Conservation (phyloP, 768 basidiomycete genomes). For the Lenzites betulinus region DNA sequence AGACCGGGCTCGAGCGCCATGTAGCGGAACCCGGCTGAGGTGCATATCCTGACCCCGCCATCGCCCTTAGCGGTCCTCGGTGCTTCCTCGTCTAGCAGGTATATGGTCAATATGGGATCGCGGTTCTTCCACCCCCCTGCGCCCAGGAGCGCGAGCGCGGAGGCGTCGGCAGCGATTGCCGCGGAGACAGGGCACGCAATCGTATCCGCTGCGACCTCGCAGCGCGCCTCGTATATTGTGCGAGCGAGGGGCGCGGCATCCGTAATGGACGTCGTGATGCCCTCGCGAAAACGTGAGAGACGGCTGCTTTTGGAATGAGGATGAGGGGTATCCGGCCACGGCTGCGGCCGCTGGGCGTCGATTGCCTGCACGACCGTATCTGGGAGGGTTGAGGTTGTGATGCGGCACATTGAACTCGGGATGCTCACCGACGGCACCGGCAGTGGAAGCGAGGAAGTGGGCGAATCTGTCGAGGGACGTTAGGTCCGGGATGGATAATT, state of each 20-base stretch:
- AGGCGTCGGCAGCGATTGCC: constrained; percentile 27
- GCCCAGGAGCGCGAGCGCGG: constrained; percentile 29
- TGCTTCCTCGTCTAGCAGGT: constrained; percentile 25
- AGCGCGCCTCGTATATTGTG: constrained; percentile 39
- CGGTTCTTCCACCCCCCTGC: constrained; percentile 39
- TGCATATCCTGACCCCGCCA: too few relatives aligned
- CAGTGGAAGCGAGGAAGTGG: not conserved
- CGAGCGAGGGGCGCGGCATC: constrained; percentile 28
- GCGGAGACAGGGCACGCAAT: constrained; percentile 26
- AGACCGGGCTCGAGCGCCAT: constrained; percentile 26
- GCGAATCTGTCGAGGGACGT: not conserved
- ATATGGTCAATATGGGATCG: constrained; percentile 32
- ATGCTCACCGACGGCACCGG: not conserved
- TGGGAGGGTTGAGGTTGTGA: not conserved
- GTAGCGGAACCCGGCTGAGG: constrained; percentile 2
- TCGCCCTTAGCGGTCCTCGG: not conserved
- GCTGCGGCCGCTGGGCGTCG: not conserved
- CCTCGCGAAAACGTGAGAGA: constrained; percentile 38
- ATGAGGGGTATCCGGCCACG: constrained; percentile 18
- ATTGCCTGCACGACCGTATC: not conserved
- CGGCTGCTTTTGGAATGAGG: constrained; percentile 35
- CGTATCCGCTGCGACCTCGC: constrained; percentile 30
- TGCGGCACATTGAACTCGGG: not conserved
- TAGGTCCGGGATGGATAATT: not conserved
- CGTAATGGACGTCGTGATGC: constrained; percentile 20